Base-by-base conservation (phyloP, 202 grass and related monocot genomes). In the Musa balbisiana region DNA sequence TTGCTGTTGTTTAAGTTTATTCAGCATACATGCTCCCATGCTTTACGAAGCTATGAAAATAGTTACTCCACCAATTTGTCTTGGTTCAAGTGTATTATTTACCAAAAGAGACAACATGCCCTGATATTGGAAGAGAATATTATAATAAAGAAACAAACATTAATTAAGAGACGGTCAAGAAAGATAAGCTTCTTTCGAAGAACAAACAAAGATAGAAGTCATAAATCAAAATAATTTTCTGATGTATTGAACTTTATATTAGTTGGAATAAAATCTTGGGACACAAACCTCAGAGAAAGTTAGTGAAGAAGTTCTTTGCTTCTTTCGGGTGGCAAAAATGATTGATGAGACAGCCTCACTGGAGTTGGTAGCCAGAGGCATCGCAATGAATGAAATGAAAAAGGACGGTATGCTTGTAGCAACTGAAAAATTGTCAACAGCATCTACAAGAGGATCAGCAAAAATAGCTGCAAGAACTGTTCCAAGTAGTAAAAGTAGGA, bases 311-410 rank as follows among this genome's bases (percentile, higher is more conserved):
- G 90, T 97, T 24, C 87, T 85, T 71, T 91, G 80, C 86, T 97
- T 93, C 88, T 97, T 97, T 72, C 91, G 78, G 25, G 81, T 88
- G 9, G 94, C 83, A 75, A 98, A 94, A 74, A 94, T 98, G 67
- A 98, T 88, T 17, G 91, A 83, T 2, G 94, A 98, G 17, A 98
- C 88, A 62, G 91, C 94, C 87, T 98, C 94, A 11, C 94, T 98
- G 68, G 91, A 93, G 81, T 93, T 98, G 12, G 94, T 98, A 74
- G 88, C 94, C 67, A 98, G 24, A 1, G 94, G 94, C 94, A 98
- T 94, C 20, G 78, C 91, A 71, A 98, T 90, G 73, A 98, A 98
- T 25, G 94, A 94, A 59, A 98, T 88, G 79, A 98, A 98, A 71
- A 98, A 98, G 43, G 91, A 98, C 62, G 94, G 91, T 72, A 94